Conservation (phyloP, 225 moss, liverwort and hornwort genomes). For the Anthoceros angustus region DNA sequence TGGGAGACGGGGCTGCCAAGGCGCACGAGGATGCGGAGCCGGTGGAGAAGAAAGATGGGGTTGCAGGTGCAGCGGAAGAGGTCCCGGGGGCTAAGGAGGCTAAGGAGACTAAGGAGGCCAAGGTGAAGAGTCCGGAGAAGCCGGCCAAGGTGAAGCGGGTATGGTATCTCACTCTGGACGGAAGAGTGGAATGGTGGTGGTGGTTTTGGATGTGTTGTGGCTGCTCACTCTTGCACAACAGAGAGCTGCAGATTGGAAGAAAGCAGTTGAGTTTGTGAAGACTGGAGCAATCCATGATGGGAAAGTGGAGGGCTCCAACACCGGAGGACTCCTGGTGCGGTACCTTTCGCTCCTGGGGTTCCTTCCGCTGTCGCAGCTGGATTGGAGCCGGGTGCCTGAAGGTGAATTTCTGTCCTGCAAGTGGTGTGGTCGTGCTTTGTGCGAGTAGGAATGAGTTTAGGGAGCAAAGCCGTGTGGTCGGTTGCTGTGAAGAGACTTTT, state of each 20-base stretch:
- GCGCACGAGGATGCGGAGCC: no score
- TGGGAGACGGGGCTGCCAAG: no score
- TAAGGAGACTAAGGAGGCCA: no score
- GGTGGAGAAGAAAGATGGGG: no score
- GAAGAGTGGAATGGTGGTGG: background rate
- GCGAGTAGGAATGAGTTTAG: background rate
- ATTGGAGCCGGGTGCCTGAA: slow-evolving; percentile 50
- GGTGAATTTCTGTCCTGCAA: slow-evolving; percentile 17
- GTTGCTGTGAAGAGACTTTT: no score
- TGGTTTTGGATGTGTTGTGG: background rate
- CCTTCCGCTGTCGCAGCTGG: slow-evolving; percentile 88
- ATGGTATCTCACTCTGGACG: no score
- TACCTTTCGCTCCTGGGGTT: slow-evolving; percentile 85
- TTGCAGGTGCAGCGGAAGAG: no score
- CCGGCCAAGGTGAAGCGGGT: no score
- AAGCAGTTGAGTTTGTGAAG: slow-evolving; percentile 65
- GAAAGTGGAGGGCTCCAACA: slow-evolving; percentile 87
- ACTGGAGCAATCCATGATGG: slow-evolving; percentile 58
- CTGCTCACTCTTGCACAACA: slow-evolving; percentile 16
- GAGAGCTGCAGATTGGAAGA: slow-evolving; percentile 96
- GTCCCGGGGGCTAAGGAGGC: no score
- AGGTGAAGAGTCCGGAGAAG: no score
- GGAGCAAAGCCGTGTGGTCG: no score
- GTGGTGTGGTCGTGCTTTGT: background rate
- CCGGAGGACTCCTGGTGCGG: slow-evolving; percentile 89